Base-by-base conservation (phyloP, 2,329 filamentous ascomycete species). In the Venturia pyrina region DNA sequence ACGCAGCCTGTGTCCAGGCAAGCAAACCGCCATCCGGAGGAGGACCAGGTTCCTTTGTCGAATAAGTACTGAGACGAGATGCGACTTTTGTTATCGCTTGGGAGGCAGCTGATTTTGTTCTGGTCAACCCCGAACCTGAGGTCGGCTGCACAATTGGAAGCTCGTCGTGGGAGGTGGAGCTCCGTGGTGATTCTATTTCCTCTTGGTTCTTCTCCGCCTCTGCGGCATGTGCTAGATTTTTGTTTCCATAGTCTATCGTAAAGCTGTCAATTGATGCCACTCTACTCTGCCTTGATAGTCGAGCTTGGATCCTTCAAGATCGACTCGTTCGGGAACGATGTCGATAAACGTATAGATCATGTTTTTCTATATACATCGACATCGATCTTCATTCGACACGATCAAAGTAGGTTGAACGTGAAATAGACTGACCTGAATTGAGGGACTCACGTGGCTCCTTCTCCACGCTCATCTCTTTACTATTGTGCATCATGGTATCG, bases 11-110 rank as follows among this genome's bases (percentile, higher is more conserved):
- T 3, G 66, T 68, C 72, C 73, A 74, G 19, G 72, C 73, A 28
- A 71, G 69, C 1, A 76, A n/a, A 4, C 78, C 79, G 10, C 78
- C 78, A 71, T 81, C 77, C 0, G 78, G 78, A 57, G 78, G 76
- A 1, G 78, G 77, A 1, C 75, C 74, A 5, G 69, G 75, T 40
- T 75, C 70, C 11, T 66, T 63, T 34, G 74, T 69, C 4, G 71
- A 71, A 44, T 69, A 67, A 7, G 73, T 75, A 3, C 76, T 78
- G 46, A 78, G 68, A 11, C 70, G 73, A 13, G 75, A 76, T 11
- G 74, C 69, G 28, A 78, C 73, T 65, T 73, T 71, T 34, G 34
- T 19, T 43, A 62, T n/a, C 28, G 60, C 41, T 28, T 48, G 37
- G 4, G 64, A 66, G 28, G 40, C 48, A 32, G 17, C 62, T 21